Base-by-base conservation (phyloP, 1,284 basidiomycete species). In the Cryptococcus neoformans region DNA sequence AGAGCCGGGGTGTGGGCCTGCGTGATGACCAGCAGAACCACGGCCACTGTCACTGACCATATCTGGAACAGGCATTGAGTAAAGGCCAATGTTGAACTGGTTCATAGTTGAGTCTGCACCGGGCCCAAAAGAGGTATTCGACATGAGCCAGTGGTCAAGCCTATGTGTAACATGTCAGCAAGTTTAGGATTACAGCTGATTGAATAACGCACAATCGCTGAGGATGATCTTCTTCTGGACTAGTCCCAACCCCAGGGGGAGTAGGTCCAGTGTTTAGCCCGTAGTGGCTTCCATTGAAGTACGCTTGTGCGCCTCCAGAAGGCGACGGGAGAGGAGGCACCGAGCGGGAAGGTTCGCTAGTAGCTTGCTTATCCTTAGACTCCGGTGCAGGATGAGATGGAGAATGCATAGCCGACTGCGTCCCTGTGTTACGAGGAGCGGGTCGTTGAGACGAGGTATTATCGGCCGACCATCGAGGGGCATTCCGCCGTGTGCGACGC, bases 401-500 rank as follows among this genome's bases (percentile, higher is more conserved):
- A 54, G 59, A 55, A 28, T 28, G 28, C 28, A 28, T 28, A 28
- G 28, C 28, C 42, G 28, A n/a, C n/a, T 8, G 49, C 28, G n/a
- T 39, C 40, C 38, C 35, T 38, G 34, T 35, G 39, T 16, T 41
- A 44, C 10, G 49, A 36, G 51, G 55, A 11, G 51, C 48, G 21
- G 51, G 50, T 36, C 69, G 64, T 62, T 70, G 73, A 49, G 59
- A 68, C 6, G 66, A 74, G 37, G 61, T 67, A 53, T 62, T 71
- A 46, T 60, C 66, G 7, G 50, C 61, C 37, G 65, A 63, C 39
- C 62, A 54, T 28, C 59, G 53, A 4, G 45, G 56, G 4, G 59
- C 56, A 38, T 47, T 28, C 35, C 50, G 50, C n/a, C 57, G 44
- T 36, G 56, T 21, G 45, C 66, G 55, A 39, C 53, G 51, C n/a